Base-by-base conservation (phyloP, 495 filamentous ascomycete genomes). In the Cercophora newfieldiana region DNA sequence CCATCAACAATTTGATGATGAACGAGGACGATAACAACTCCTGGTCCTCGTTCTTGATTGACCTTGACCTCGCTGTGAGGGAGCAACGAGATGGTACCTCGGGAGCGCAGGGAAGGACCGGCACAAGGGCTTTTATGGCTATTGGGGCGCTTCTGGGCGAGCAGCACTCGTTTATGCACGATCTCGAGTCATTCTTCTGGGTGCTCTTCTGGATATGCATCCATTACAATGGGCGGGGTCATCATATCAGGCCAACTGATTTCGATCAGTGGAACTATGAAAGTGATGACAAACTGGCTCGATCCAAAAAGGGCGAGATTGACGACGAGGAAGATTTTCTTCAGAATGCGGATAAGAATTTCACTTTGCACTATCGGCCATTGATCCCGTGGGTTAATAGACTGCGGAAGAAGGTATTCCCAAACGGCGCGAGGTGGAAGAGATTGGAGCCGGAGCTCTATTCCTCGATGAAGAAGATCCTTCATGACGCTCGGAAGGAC, bases 141-240 rank as follows among this genome's bases (percentile, higher is more conserved):
- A 80, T 82, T 50, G 72, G 75, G 30, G 69, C 64, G 28, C 76
- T 80, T 31, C 64, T 71, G 22, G 71, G 72, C 63, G 70, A 83
- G 61, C 62, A 73, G 19, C 74, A 81, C 64, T 73, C 69, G 2
- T n/a, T n/a, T n/a, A n/a, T n/a, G n/a, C n/a, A n/a, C n/a, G n/a
- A n/a, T n/a, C n/a, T n/a, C n/a, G n/a, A 86, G 70, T 85, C 78
- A 18, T 83, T 85, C 67, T 85, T 85, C 66, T 85, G 76, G 78
- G 80, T 86, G 14, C 63, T 85, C 0, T 83, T 82, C 61, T 82
- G 76, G 78, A 78, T 83, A 58, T 82, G 72, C 64, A 75, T 83
- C 37, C 75, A 83, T 56, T 78, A 71, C 62, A 33, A 79, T 14
- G 72, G 71, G n/a, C 74, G 65, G 26, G 50, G 29, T 29, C 24